A percentile compares a stretch with the other conserved stretches of the same genome.
phyloP scores from a whole-genome alignment of 768 basidiomycete species.

The Panellus pusillus region DNA sequence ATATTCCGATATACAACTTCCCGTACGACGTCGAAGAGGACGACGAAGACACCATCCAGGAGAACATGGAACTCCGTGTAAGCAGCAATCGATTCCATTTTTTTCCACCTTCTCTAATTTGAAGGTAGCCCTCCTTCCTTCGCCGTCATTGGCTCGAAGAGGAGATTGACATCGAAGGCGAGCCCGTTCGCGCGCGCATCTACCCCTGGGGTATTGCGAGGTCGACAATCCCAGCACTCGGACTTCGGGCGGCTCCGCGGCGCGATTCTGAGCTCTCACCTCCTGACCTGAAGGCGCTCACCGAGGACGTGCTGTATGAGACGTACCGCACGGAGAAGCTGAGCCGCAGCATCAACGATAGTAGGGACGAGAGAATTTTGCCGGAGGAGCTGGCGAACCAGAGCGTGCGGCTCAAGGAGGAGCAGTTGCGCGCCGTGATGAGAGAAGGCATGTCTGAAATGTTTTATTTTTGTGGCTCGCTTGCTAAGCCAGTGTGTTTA shows the following conservation, averaged over 20 bases:
- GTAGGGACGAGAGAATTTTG: constrained; percentile 68
- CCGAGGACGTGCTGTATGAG: constrained; percentile 83
- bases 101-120: background rate
- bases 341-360: constrained; percentile 65
- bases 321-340: constrained; percentile 90
- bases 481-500: constrained; percentile 2
- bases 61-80: constrained; percentile 86
- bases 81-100: constrained; percentile 22
- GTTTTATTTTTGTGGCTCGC: background rate
- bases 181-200: constrained; percentile 74
- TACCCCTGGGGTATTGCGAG: constrained; percentile 95
- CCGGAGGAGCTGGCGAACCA: constrained; percentile 89
- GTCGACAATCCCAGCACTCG: constrained; percentile 89
- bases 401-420: constrained; percentile 85
- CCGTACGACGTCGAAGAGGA: constrained; percentile 93
- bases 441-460: constrained; percentile 60
- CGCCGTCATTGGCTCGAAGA: constrained; percentile 87
- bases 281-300: constrained; percentile 84
- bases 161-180: constrained; percentile 78
- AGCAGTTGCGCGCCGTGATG: constrained; percentile 82
- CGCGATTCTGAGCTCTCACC: constrained; percentile 82
- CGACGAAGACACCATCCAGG: constrained; percentile 87
- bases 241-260: constrained; percentile 79
- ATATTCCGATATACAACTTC: constrained; percentile 92
- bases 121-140: constrained; percentile 64